Evolutionary conservation across 768 basidiomycete genomes (phyloP).

Genomic region (Fomitopsis serialis): DNA sequence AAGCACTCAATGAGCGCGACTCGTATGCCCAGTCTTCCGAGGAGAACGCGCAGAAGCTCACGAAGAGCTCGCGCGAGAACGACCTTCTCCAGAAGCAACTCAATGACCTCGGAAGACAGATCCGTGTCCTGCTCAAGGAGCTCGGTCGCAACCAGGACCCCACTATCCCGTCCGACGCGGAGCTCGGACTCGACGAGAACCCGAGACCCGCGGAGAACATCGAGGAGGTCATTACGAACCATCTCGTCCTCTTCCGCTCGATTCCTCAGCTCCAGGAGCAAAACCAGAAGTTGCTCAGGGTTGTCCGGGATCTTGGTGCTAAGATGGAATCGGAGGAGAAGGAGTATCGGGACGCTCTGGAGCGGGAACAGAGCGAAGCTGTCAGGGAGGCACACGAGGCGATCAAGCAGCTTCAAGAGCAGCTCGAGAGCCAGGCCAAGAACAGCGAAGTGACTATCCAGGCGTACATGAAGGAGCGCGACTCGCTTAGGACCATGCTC

Average conservation of each 20-base stretch:
- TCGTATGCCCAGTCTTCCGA: slow-evolving; percentile 45
- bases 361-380: slow-evolving; percentile 72
- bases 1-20: slow-evolving; percentile 75
- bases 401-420: slow-evolving; percentile 70
- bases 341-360: slow-evolving; percentile 64
- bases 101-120: slow-evolving; percentile 78
- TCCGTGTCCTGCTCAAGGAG: slow-evolving; percentile 74
- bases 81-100: slow-evolving; percentile 71
- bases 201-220: slow-evolving; percentile 48
- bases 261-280: slow-evolving; percentile 81
- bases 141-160: slow-evolving; percentile 82
- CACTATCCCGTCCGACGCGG: slow-evolving; percentile 67
- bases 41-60: slow-evolving; percentile 59
- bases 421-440: slow-evolving; percentile 76
- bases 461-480: slow-evolving; percentile 83
- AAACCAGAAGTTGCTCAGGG: slow-evolving; percentile 83
- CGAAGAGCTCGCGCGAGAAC: slow-evolving; percentile 54
- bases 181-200: slow-evolving; percentile 44
- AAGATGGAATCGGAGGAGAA: slow-evolving; percentile 85
- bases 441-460: slow-evolving; percentile 65
- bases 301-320: slow-evolving; percentile 75
- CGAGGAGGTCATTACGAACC: slow-evolving; percentile 79
- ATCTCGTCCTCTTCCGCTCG: slow-evolving; percentile 82
- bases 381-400: slow-evolving; percentile 85
- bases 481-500: slow-evolving; percentile 75